Evolutionary conservation across 78 protist genomes (phyloP).

Genomic region (Dictyostelium capitatum): DNA sequence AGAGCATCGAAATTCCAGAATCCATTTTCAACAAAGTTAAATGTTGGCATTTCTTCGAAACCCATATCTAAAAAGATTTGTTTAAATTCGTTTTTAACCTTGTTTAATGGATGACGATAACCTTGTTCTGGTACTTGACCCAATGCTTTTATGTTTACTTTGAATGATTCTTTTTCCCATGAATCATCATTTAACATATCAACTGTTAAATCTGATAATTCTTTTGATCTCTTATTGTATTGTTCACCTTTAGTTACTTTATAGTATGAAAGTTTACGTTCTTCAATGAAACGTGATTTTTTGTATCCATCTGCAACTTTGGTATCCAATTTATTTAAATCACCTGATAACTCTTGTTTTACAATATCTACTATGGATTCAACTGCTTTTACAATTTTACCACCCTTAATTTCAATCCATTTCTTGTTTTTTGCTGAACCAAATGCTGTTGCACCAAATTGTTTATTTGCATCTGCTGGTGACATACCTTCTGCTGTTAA

Average conservation of each 20-base stretch:
- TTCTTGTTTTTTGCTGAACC: slow-evolving; percentile 53
- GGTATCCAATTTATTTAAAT: not conserved
- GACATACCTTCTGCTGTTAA: slow-evolving; percentile 45
- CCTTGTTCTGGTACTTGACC: slow-evolving; percentile 84
- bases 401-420: slow-evolving; percentile 61
- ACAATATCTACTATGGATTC: slow-evolving; percentile 38
- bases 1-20: slow-evolving; percentile 99
- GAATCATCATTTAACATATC: slow-evolving; percentile 83
- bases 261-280: slow-evolving; percentile 22
- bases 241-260: slow-evolving; percentile 42
- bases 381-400: slow-evolving; percentile 28
- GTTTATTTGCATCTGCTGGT: slow-evolving; percentile 52
- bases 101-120: slow-evolving; percentile 96
- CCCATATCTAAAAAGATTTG: slow-evolving; percentile 98
- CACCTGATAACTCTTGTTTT: not conserved
- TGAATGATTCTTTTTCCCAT: slow-evolving; percentile 47
- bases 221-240: slow-evolving; percentile 53
- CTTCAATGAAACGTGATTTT: slow-evolving; percentile 49
- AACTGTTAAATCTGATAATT: slow-evolving; percentile 79
- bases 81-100: slow-evolving; percentile 96
- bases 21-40: slow-evolving; percentile 95
- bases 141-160: slow-evolving; percentile 38
- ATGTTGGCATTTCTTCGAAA: slow-evolving; percentile 98
- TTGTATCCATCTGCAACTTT: slow-evolving; percentile 19
- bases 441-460: slow-evolving; percentile 70